These are phyloP conservation scores for Amoebophrya sp. DNA, from an alignment of 169 alveolate genomes.

Conservation along the genomic window DNA sequence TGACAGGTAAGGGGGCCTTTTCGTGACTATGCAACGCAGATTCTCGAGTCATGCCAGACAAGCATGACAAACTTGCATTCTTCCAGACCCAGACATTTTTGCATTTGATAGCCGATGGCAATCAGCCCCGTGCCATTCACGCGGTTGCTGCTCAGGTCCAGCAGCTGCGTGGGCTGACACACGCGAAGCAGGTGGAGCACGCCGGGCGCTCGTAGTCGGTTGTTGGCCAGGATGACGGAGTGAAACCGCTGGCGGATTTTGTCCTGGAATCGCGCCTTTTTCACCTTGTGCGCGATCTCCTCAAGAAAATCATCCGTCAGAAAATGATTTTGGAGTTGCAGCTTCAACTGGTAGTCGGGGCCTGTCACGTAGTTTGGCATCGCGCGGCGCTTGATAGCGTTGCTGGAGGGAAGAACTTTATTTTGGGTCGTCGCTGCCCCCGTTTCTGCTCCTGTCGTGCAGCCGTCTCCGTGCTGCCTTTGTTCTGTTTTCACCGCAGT, in stretches of 20 bases:
- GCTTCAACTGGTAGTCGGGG: not conserved
- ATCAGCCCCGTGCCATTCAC: not conserved
- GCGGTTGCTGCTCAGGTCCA: not conserved
- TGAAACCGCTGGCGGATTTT: not conserved
- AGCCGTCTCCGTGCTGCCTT: no score
- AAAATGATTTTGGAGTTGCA: not conserved
- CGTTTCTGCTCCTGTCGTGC: no score
- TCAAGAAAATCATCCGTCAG: not conserved
- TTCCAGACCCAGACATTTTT: not conserved
- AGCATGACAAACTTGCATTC: no score
- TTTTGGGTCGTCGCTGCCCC: no score
- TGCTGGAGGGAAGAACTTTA: no score
- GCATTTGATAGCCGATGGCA: not conserved
- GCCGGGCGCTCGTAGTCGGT: not conserved
- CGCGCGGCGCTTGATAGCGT: no score
- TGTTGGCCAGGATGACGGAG: not conserved
- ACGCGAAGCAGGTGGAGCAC: not conserved
- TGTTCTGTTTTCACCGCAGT: no score
- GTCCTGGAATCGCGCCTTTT: not conserved
- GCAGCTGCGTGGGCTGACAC: not conserved
- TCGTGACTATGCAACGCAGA: no score
- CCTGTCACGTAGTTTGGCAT: not conserved
- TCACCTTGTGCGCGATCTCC: not conserved
- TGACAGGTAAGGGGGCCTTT: no score
- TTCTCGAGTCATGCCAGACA: no score